These are phyloP conservation scores for Sclerotinia nivalis DNA, from an alignment of 2,329 filamentous ascomycete genomes.

Conservation along the genomic window DNA sequence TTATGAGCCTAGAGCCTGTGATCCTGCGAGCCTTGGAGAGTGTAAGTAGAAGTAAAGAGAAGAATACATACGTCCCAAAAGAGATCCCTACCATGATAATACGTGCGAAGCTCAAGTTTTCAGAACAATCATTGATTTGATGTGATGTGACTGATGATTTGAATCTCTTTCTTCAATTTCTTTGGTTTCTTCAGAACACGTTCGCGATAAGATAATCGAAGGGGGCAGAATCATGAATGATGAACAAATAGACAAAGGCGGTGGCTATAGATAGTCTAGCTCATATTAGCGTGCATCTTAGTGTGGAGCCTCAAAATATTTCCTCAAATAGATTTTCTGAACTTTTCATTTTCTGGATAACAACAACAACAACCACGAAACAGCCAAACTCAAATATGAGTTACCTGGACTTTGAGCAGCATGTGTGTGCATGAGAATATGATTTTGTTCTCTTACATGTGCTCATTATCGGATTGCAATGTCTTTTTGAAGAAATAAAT, in stretches of 20 bases:
- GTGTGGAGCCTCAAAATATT: neutral
- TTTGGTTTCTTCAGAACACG: slow-evolving; percentile 10
- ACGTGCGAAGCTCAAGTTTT: slow-evolving; percentile 11
- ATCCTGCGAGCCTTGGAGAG: slow-evolving; percentile 38
- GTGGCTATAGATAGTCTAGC: neutral
- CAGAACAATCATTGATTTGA: neutral
- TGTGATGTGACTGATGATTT: neutral
- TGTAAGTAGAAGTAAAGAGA: slow-evolving; percentile 23
- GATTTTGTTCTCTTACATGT: neutral
- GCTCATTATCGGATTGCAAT: neutral
- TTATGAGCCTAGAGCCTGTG: neutral
- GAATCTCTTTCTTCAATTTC: neutral
- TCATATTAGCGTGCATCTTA: neutral
- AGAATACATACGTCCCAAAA: slow-evolving; percentile 52
- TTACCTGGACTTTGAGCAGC: neutral
- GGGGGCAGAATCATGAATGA: neutral
- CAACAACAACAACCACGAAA: neutral
- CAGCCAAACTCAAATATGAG: neutral
- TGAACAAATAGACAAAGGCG: neutral
- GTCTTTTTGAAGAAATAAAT: neutral
- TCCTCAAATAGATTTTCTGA: slow-evolving; percentile 15
- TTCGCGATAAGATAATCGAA: slow-evolving; percentile 14
- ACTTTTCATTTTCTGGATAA: neutral
- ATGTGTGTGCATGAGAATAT: neutral
- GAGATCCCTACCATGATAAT: slow-evolving; percentile 44